These are phyloP conservation scores for Haplosporangium sp. DNA, from an alignment of 371 early-diverging fungal genomes.

Conservation along the genomic window DNA sequence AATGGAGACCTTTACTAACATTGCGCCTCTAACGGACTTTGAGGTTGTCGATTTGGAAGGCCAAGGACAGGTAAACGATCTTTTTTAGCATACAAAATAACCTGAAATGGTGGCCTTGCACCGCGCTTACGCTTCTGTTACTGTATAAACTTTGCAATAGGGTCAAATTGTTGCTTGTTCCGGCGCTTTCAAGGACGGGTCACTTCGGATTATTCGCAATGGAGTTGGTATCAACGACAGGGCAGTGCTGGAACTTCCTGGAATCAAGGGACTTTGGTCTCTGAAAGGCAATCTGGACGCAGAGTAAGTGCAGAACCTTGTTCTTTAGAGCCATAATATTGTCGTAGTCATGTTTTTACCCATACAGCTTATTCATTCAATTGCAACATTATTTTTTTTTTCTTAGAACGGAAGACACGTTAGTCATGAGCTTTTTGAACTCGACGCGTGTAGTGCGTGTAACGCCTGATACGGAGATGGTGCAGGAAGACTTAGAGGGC, in stretches of 20 bases:
- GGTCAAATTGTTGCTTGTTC: conserved; percentile 90
- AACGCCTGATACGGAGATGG: conserved; percentile 44
- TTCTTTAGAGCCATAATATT: no score
- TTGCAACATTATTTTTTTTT: not conserved
- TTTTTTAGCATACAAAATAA: not conserved
- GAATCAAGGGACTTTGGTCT: conserved; percentile 79
- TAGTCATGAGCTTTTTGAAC: conserved; percentile 58
- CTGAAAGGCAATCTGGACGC: conserved; percentile 55
- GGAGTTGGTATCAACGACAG: conserved; percentile 87
- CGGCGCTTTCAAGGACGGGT: conserved; percentile 79
- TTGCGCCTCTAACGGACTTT: conserved; percentile 91
- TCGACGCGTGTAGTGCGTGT: conserved; percentile 52
- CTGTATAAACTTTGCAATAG: no score
- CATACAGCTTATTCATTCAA: no score
- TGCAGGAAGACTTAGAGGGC: conserved; percentile 58
- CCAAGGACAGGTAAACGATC: conserved; percentile 69
- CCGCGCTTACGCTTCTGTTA: no score
- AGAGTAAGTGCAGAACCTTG: conserved; percentile 3
- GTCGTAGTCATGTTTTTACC: no score
- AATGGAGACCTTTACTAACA: conserved; percentile 75
- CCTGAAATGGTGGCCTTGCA: not conserved
- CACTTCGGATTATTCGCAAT: conserved; percentile 84
- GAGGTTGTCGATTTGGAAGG: conserved; percentile 84
- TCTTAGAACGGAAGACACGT: conserved; percentile 31
- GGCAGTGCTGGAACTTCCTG: conserved; percentile 66